Percentiles rank a stretch among this genome's conserved stretches.
Conservation (phyloP, 306 rosid species). For the Styphnolobium japonicum region DNA sequence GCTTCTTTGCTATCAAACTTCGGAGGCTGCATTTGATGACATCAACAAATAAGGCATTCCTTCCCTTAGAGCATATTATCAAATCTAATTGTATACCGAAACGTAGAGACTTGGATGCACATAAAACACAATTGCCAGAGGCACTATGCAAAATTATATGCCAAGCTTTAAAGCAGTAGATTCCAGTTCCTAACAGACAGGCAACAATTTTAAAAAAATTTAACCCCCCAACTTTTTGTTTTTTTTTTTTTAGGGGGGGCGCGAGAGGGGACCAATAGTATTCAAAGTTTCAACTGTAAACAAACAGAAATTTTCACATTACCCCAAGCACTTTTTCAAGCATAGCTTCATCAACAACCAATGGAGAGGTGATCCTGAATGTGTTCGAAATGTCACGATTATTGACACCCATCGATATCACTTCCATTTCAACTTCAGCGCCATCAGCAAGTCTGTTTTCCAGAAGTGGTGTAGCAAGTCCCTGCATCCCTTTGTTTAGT, state of each 20-base stretch:
- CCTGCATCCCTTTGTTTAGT: constrained; percentile 68
- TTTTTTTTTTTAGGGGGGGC: background rate
- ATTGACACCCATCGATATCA: constrained; percentile 82
- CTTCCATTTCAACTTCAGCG: constrained; percentile 98
- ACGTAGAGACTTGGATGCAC: background rate
- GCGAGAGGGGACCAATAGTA: background rate
- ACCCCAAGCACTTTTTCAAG: constrained; percentile 98
- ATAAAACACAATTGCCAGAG: background rate
- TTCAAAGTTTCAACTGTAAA: constrained; percentile 12
- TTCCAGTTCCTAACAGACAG: background rate
- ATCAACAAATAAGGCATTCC: constrained; percentile 23
- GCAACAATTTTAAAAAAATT: constrained; percentile 8
- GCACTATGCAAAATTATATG: background rate
- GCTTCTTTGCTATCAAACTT: constrained; percentile 86
- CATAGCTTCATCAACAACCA: constrained; percentile 87
- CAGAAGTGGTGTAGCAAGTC: constrained; percentile 67
- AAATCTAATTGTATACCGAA: constrained; percentile 5
- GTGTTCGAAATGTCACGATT: constrained; percentile 69
- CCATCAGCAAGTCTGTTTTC: constrained; percentile 86
- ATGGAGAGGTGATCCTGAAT: constrained; percentile 64
- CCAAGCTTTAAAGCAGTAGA: background rate
- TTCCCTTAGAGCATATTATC: constrained; percentile 16
- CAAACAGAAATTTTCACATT: constrained; percentile 30
- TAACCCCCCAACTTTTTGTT: background rate
- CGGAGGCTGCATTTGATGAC: constrained; percentile 73